phyloP scores from a whole-genome alignment of 345 rosid species.

The Lepidium didymum region DNA sequence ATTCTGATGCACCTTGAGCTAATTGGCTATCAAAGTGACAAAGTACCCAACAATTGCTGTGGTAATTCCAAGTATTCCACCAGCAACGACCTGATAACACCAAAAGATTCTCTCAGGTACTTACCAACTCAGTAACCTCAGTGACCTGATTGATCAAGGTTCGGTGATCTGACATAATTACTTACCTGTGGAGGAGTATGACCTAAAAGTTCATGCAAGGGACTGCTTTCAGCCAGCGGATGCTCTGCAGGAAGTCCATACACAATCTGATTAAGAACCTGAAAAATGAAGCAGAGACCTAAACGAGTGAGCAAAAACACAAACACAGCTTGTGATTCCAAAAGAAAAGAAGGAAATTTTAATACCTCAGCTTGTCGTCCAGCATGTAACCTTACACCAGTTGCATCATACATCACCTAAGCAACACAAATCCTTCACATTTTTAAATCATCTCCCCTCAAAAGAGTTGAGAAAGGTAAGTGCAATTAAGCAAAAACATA shows the following conservation, averaged over 20 bases:
- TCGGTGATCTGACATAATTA: not conserved
- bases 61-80: conserved; percentile 53
- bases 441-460: not conserved
- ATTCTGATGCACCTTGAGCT: not conserved
- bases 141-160: not conserved
- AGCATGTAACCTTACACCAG: conserved; percentile 83
- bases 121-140: no score
- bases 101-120: not conserved
- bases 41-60: conserved; percentile 55
- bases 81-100: conserved; percentile 60
- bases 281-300: not conserved
- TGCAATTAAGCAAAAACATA: conserved; percentile 30
- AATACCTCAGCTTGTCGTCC: conserved; percentile 94
- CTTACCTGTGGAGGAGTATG: conserved; percentile 87
- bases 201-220: conserved; percentile 81
- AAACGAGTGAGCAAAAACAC: not conserved
- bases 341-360: not conserved
- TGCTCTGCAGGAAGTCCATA: conserved; percentile 85
- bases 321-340: not conserved
- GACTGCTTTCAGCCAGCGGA: conserved; percentile 80
- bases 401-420: conserved; percentile 91
- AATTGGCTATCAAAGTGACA: conserved; percentile 21
- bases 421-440: not conserved
- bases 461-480: not conserved
- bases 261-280: conserved; percentile 95